phyloP scores from a whole-genome alignment of 306 rosid species.

The Rosa multiflora region DNA sequence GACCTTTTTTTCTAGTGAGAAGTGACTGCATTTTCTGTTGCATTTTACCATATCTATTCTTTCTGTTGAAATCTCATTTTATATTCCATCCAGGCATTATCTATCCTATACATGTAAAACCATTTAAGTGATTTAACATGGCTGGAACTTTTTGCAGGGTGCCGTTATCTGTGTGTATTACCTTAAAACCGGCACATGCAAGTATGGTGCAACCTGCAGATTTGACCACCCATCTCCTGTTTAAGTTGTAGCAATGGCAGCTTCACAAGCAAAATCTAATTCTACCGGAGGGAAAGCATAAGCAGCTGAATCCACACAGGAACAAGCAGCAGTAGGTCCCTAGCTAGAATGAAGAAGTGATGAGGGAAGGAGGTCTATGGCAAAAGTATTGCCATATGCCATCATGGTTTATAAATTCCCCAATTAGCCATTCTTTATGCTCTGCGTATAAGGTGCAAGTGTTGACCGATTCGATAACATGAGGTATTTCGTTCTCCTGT shows the following conservation, averaged over 20 bases:
- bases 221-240: conserved; percentile 98
- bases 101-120: not conserved
- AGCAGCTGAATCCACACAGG: conserved; percentile 23
- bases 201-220: conserved; percentile 83
- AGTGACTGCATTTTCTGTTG: not conserved
- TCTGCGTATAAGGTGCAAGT: not conserved
- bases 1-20: not conserved
- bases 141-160: conserved; percentile 53
- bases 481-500: not conserved
- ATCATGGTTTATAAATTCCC: not conserved
- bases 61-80: not conserved
- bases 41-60: not conserved
- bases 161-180: conserved; percentile 77
- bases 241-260: conserved; percentile 73
- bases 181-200: conserved; percentile 92
- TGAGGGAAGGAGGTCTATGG: not conserved
- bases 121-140: conserved; percentile 3
- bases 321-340: conserved; percentile 22
- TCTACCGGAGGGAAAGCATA: conserved; percentile 35
- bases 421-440: conserved; percentile 2
- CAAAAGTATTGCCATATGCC: not conserved
- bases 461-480: not conserved
- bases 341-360: conserved; percentile 8
- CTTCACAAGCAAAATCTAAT: conserved; percentile 47
- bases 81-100: not conserved